Evolutionary conservation across 495 filamentous ascomycete genomes (phyloP).

Genomic region (Diplogelasinospora grovesii): DNA sequence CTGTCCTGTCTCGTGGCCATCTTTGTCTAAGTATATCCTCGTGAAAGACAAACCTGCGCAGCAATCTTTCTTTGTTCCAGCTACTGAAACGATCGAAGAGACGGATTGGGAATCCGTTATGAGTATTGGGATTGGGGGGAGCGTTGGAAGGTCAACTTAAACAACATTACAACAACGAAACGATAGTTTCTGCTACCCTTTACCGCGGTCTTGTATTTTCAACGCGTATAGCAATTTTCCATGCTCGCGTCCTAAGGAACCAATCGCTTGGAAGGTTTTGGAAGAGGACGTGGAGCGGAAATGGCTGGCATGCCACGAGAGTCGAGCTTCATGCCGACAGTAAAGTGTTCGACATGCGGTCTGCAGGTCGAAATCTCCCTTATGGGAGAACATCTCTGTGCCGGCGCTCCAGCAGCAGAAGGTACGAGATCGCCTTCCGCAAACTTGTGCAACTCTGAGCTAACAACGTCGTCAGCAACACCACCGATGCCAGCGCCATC

Average conservation of each 20-base stretch:
- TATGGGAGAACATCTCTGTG: conserved; percentile 88
- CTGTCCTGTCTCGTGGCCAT: no score
- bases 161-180: no score
- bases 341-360: conserved; percentile 93
- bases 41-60: no score
- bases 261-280: conserved; percentile 11
- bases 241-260: conserved; percentile 10
- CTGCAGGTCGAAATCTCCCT: conserved; percentile 77
- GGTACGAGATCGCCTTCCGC: conserved; percentile 20
- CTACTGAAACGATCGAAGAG: no score
- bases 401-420: conserved; percentile 27
- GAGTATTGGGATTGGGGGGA: no score
- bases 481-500: conserved; percentile 24
- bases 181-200: no score
- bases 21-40: no score
- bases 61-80: no score
- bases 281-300: conserved; percentile 13
- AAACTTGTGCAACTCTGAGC: not conserved
- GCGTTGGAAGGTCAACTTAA: no score
- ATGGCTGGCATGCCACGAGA: conserved; percentile 48
- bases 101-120: no score
- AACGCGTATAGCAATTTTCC: not conserved
- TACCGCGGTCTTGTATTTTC: no score
- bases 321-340: conserved; percentile 73
- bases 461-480: conserved; percentile 18